These are phyloP conservation scores for Massariosphaeria phaeospora DNA, from an alignment of 495 filamentous ascomycete species.

Conservation along the genomic window DNA sequence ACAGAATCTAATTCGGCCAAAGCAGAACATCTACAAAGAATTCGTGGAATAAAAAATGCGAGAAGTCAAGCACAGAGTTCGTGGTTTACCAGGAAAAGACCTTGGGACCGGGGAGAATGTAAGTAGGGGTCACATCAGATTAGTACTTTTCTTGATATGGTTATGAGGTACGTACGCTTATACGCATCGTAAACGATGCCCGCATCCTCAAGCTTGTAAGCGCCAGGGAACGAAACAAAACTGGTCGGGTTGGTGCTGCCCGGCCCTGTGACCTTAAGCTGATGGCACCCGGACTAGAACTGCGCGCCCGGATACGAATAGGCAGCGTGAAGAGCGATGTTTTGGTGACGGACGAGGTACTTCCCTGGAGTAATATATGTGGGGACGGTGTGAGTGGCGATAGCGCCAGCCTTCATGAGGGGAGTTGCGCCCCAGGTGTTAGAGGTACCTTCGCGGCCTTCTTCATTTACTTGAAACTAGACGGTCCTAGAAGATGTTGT, in stretches of 20 bases:
- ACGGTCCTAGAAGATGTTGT: conserved; percentile 34
- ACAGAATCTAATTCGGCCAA: not conserved
- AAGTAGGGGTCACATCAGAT: not conserved
- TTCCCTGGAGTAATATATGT: conserved; percentile 22
- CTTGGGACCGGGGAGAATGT: conserved; percentile 1
- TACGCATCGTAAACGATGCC: conserved; percentile 29
- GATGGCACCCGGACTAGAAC: conserved; percentile 30
- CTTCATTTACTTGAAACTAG: conserved; percentile 41
- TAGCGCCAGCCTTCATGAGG: conserved; percentile 32
- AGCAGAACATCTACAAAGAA: not conserved
- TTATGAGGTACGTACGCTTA: conserved; percentile 9
- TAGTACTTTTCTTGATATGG: not conserved
- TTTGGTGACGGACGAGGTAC: conserved; percentile 32
- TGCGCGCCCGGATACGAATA: conserved; percentile 25
- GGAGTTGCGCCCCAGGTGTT: conserved; percentile 39
- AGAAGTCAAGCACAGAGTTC: not conserved
- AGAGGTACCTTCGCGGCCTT: conserved; percentile 21
- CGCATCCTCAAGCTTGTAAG: conserved; percentile 21
- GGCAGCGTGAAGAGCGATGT: conserved; percentile 29
- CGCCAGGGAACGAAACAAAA: conserved; percentile 25
- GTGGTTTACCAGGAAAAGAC: conserved; percentile 7
- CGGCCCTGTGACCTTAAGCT: conserved; percentile 28
- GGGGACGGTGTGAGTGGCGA: conserved; percentile 19
- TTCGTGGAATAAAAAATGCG: not conserved
- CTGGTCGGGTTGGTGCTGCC: conserved; percentile 6